These are phyloP conservation scores for Pyrenochaeta sp. DNA, from an alignment of 2,329 filamentous ascomycete genomes.

Conservation along the genomic window DNA sequence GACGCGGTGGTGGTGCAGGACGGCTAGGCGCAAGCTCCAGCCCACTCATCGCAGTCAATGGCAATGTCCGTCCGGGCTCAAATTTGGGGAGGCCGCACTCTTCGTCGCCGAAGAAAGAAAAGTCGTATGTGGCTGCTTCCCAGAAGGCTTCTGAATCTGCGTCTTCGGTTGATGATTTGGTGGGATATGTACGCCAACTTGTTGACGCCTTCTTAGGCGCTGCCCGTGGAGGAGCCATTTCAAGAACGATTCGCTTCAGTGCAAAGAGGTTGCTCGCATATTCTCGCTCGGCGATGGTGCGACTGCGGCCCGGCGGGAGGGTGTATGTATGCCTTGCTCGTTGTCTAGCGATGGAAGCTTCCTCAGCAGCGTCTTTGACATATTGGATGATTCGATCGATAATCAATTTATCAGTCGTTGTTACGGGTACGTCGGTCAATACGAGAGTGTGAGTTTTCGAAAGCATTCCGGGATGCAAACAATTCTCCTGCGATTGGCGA, in stretches of 20 bases:
- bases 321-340: conserved; percentile 65
- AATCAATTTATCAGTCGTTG: conserved; percentile 51
- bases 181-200: conserved; percentile 55
- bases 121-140: conserved; percentile 66
- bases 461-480: conserved; percentile 63
- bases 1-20: conserved; percentile 14
- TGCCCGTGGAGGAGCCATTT: conserved; percentile 47
- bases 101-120: conserved; percentile 67
- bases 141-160: conserved; percentile 66
- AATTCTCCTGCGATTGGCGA: conserved; percentile 40
- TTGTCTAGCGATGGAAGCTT: conserved; percentile 60
- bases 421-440: conserved; percentile 63
- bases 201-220: conserved; percentile 48
- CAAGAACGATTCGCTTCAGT: conserved; percentile 63
- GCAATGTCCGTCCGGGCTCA: conserved; percentile 54
- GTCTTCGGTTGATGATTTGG: conserved; percentile 66
- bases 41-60: conserved; percentile 56
- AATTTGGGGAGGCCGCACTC: conserved; percentile 60
- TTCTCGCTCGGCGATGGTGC: conserved; percentile 57
- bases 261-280: conserved; percentile 62
- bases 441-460: conserved; percentile 63
- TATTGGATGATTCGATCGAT: conserved; percentile 57
- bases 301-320: conserved; percentile 63
- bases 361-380: conserved; percentile 64
- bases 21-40: conserved; percentile 41